Base-by-base conservation (phyloP, 2,329 filamentous ascomycete species). In the Dothistroma septosporum region DNA sequence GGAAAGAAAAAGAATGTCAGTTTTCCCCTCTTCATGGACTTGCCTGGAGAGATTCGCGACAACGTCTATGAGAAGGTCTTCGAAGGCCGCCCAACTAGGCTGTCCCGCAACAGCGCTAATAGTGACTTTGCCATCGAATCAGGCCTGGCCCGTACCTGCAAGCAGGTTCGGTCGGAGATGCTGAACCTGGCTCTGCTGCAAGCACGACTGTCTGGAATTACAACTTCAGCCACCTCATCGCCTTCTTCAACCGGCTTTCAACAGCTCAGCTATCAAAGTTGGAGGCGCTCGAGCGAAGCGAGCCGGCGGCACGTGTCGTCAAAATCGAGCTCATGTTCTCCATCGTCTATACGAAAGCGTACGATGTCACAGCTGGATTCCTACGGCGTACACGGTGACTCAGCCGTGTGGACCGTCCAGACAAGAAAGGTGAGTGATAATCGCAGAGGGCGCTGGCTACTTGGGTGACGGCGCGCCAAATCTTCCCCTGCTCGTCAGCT, bases 241-340 rank as follows among this genome's bases (percentile, higher is more conserved):
- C 37, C 21, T 59, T 56, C 28, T 47, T 63, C 50, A 58, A 61
- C 41, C 44, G 56, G 31, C 58, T 59, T 10, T n/a, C 22, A 0
- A n/a, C 53, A 49, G 21, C 53, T 14, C 32, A 60, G 31, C 58
- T 60, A 32, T 11, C 22, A 28, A 54, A 52, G 37, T 46, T 53
- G 14, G 19, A 33, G 28, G 31, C 47, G 48, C 31, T 8, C 9
- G 2, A n/a, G 35, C 33, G 14, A 37, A 37, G 12, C 35, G n/a
- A 9, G n/a, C 44, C 11, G n/a, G 44, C 44, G n/a, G 19, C 33
- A n/a, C 49, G 49, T 4, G 28, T 52, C 22, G 16, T 52, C 21
- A 28, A 21, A n/a, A 52, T 52, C 49, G 22, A 52, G 49, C 49
- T 52, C 46, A 21, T 28, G 22, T 52, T 52, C 28, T 14, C 22